phyloP scores from a whole-genome alignment of 1,284 basidiomycete species.

The Kwoniella shivajii region DNA sequence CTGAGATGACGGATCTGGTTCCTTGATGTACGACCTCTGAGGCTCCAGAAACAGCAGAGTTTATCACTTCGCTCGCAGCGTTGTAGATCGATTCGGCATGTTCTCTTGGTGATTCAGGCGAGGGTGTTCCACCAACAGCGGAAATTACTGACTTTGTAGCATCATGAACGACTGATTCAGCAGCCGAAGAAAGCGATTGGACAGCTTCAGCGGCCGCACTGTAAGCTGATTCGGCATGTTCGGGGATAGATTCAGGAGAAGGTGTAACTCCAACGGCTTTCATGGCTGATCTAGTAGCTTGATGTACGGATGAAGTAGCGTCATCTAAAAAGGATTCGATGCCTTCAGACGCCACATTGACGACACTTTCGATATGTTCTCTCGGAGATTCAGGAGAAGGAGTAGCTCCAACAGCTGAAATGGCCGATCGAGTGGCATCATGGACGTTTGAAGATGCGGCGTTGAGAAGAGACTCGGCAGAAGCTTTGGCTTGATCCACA shows the following conservation, averaged over 20 bases:
- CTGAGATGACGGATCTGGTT: conserved; percentile 29
- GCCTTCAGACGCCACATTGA: conserved; percentile 7
- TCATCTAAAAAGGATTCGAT: conserved; percentile 1
- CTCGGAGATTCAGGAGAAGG: conserved; percentile 23
- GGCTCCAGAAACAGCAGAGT: conserved; percentile 11
- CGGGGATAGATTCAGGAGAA: conserved; percentile 21
- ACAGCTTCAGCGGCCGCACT: conserved; percentile 6
- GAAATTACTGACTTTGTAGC: conserved; percentile 24
- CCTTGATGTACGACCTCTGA: conserved; percentile 24
- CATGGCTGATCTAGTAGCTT: conserved; percentile 25
- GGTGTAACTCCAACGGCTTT: conserved; percentile 27
- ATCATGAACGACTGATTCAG: conserved; percentile 16
- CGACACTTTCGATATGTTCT: conserved; percentile 21
- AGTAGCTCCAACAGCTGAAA: conserved; percentile 24
- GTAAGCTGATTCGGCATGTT: conserved; percentile 15
- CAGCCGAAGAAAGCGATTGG: conserved; percentile 2
- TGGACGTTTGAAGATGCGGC: conserved; percentile 18
- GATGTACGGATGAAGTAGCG: conserved; percentile 15
- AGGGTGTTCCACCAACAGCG: conserved; percentile 25
- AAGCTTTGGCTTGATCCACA: conserved; percentile 17
- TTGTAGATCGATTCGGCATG: conserved; percentile 13
- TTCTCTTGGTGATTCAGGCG: conserved; percentile 23
- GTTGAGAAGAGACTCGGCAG: conserved; percentile 16
- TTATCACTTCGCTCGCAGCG: conserved; percentile 3
- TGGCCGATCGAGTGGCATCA: conserved; percentile 21